Conservation (phyloP, 2,329 filamentous ascomycete genomes). For the Aureobasidium sp. region DNA sequence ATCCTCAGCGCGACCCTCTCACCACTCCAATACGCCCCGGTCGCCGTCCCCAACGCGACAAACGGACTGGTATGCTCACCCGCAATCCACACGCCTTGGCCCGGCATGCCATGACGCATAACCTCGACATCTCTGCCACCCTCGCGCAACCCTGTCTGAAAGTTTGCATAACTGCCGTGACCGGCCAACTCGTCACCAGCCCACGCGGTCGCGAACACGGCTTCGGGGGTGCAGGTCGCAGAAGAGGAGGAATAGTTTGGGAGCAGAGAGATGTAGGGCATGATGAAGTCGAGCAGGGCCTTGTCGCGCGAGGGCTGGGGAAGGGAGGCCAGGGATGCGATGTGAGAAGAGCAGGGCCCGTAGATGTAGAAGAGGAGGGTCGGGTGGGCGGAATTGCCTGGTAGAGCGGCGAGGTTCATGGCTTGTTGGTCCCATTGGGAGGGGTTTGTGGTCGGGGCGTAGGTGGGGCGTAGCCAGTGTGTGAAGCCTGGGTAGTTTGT, state of each 20-base stretch:
- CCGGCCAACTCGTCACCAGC: constrained; percentile 71
- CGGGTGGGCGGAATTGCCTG: constrained; percentile 55
- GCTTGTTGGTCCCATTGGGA: constrained; percentile 55
- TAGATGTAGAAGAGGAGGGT: constrained; percentile 80
- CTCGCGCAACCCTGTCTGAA: constrained; percentile 64
- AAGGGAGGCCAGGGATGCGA: constrained; percentile 36
- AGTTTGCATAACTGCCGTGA: constrained; percentile 77
- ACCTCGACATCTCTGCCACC: constrained; percentile 66
- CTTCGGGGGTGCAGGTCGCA: constrained; percentile 54
- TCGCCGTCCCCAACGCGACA: constrained; percentile 78
- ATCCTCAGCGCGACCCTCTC: constrained; percentile 67
- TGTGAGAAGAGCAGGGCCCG: constrained; percentile 52
- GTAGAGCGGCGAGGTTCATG: constrained; percentile 67
- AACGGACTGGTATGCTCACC: constrained; percentile 90
- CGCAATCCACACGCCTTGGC: constrained; percentile 71
- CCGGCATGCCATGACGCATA: constrained; percentile 50
- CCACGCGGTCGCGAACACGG: constrained; percentile 68
- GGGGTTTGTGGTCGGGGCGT: constrained; percentile 56
- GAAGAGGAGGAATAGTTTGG: constrained; percentile 55
- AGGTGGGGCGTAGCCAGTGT: constrained; percentile 67
- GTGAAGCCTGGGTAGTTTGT: constrained; percentile 58
- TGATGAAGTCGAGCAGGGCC: constrained; percentile 60
- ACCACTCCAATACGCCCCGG: constrained; percentile 87
- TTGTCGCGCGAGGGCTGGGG: constrained; percentile 44
- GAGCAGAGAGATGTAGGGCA: constrained; percentile 69